phyloP scores from a whole-genome alignment of 441 rosid genomes.

The Lepidium campestre region DNA sequence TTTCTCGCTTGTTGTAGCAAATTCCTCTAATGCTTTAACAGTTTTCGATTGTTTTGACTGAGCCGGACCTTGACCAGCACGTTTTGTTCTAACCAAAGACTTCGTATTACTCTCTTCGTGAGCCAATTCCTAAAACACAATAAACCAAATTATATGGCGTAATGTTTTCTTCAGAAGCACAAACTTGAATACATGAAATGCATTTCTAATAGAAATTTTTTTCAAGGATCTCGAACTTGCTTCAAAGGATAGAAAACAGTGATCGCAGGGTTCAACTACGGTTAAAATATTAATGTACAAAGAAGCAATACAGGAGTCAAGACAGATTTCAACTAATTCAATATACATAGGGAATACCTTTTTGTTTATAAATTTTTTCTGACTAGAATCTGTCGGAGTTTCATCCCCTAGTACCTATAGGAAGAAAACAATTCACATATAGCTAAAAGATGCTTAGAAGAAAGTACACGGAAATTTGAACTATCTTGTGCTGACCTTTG shows the following conservation, averaged over 20 bases:
- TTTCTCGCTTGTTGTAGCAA: constrained; percentile 37
- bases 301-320: neutral
- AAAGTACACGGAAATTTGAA: neutral
- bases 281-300: neutral
- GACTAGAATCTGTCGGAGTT: neutral
- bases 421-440: neutral
- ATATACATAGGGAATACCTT: constrained; percentile 30
- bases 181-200: neutral
- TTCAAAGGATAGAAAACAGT: neutral
- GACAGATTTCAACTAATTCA: neutral
- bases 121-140: constrained; percentile 40
- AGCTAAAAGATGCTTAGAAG: constrained; percentile 9
- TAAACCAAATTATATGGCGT: neutral
- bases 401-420: constrained; percentile 10
- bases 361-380: neutral
- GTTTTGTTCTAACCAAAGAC: constrained; percentile 41
- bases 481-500: constrained; percentile 46
- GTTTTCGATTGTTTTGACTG: constrained; percentile 42
- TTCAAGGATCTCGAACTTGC: neutral
- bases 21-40: constrained; percentile 33
- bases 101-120: constrained; percentile 37
- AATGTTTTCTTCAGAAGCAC: neutral
- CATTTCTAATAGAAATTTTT: neutral
- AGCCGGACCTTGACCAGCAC: constrained; percentile 31
- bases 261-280: constrained; percentile 3